These are phyloP conservation scores for Candida neerlandica DNA, from an alignment of 1,139 yeast genomes.

Conservation along the genomic window DNA sequence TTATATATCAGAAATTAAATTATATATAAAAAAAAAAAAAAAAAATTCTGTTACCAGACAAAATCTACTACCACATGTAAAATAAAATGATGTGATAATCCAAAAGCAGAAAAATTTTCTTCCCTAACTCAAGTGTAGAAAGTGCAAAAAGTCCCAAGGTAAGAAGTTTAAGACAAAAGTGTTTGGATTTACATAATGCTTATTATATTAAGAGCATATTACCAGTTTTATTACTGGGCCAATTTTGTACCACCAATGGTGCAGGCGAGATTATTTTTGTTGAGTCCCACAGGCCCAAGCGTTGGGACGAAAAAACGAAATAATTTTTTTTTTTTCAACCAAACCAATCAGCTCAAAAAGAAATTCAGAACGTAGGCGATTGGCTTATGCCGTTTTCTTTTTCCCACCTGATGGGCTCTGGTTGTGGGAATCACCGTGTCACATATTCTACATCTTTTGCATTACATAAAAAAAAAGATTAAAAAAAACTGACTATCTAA, in stretches of 20 bases:
- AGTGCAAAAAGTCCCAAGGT: neutral
- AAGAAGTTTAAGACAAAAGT: neutral
- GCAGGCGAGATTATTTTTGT: neutral
- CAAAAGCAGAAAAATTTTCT: neutral
- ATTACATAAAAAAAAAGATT: too few species aligned
- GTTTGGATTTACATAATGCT: neutral
- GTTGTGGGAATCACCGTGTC: neutral
- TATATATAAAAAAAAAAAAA: neutral
- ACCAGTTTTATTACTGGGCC: neutral
- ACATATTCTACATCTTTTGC: too few species aligned
- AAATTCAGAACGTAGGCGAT: neutral
- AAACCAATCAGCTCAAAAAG: neutral
- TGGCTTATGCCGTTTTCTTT: neutral
- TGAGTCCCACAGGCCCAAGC: neutral
- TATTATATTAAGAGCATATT: neutral
- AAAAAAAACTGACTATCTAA: too few species aligned
- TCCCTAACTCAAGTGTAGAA: neutral
- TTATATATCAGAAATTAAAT: neutral
- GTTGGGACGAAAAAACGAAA: neutral
- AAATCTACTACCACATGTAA: neutral
- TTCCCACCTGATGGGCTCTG: neutral
- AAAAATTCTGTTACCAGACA: neutral
- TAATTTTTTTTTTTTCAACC: neutral
- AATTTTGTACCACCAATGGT: neutral
- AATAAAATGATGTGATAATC: constrained; percentile 2